These are phyloP conservation scores for Ambrosiella beaveri DNA, from an alignment of 2,329 filamentous ascomycete species.

Conservation along the genomic window DNA sequence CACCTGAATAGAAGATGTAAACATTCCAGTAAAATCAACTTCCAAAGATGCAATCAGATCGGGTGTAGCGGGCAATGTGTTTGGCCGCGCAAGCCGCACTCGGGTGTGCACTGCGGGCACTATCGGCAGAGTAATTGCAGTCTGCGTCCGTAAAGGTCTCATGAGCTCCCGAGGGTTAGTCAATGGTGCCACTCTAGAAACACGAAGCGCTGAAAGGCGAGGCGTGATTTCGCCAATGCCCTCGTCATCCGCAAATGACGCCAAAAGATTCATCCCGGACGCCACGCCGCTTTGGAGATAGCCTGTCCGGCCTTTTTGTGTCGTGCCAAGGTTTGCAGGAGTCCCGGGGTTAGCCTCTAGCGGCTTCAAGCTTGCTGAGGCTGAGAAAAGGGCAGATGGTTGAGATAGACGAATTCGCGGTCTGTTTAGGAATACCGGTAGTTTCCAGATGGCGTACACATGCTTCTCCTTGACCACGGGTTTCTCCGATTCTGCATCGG, in stretches of 20 bases:
- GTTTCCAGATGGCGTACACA: slow-evolving; percentile 42
- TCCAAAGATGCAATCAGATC: slow-evolving; percentile 55
- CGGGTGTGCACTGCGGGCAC: slow-evolving; percentile 55
- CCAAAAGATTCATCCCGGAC: slow-evolving; percentile 58
- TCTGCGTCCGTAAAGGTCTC: slow-evolving; percentile 46
- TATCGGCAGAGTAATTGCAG: slow-evolving; percentile 44
- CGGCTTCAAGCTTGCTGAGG: slow-evolving; percentile 42
- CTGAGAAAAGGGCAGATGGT: slow-evolving; percentile 48
- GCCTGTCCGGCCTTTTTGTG: slow-evolving; percentile 16
- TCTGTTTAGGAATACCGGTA: slow-evolving; percentile 38
- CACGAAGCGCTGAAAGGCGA: slow-evolving; percentile 53
- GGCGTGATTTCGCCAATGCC: slow-evolving; percentile 44
- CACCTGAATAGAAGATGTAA: slow-evolving; percentile 48
- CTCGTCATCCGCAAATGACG: slow-evolving; percentile 51
- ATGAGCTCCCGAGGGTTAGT: slow-evolving; percentile 43
- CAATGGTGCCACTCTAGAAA: slow-evolving; percentile 55
- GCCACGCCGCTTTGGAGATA: slow-evolving; percentile 55
- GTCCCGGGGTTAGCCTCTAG: slow-evolving; percentile 15
- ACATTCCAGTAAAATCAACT: slow-evolving; percentile 54
- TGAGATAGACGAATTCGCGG: slow-evolving; percentile 48
- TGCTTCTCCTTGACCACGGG: slow-evolving; percentile 19
- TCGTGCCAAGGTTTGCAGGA: slow-evolving; percentile 1
- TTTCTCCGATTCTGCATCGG: background rate
- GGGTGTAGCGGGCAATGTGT: slow-evolving; percentile 37
- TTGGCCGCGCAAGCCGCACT: slow-evolving; percentile 52